Evolutionary conservation across 345 rosid species (phyloP).

Genomic region (Moringa oleifera): DNA sequence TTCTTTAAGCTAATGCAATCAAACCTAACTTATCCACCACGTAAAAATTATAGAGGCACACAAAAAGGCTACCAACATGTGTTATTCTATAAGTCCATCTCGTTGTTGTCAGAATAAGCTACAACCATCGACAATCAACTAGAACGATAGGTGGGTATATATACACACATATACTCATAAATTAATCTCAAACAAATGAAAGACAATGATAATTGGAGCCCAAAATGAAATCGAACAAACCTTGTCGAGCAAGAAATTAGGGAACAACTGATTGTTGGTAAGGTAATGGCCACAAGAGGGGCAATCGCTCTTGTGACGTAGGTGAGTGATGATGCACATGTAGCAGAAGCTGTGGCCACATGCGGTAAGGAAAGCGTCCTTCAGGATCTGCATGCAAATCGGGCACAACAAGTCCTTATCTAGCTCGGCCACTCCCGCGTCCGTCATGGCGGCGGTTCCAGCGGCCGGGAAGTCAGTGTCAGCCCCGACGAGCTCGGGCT

Average conservation of each 20-base stretch:
- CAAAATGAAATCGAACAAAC: conserved; percentile 25
- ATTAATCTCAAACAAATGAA: not conserved
- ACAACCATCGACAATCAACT: not conserved
- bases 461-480: conserved; percentile 16
- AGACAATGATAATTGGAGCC: not conserved
- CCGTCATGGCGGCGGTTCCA: conserved; percentile 16
- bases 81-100: not conserved
- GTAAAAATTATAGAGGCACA: no score
- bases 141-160: not conserved
- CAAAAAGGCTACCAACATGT: not conserved
- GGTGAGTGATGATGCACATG: conserved; percentile 93
- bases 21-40: no score
- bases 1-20: no score
- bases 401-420: conserved; percentile 88
- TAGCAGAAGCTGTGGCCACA: conserved; percentile 99
- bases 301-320: conserved; percentile 88
- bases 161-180: not conserved
- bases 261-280: conserved; percentile 73
- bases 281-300: conserved; percentile 87
- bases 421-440: conserved; percentile 29
- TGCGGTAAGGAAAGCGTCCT: conserved; percentile 90
- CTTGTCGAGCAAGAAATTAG: conserved; percentile 88
- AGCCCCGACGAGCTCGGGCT: conserved; percentile 20
- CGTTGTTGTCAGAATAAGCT: not conserved
- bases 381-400: conserved; percentile 94